Evolutionary conservation across 2,329 filamentous ascomycete genomes (phyloP).

Genomic region (Phialophora macrospora): DNA sequence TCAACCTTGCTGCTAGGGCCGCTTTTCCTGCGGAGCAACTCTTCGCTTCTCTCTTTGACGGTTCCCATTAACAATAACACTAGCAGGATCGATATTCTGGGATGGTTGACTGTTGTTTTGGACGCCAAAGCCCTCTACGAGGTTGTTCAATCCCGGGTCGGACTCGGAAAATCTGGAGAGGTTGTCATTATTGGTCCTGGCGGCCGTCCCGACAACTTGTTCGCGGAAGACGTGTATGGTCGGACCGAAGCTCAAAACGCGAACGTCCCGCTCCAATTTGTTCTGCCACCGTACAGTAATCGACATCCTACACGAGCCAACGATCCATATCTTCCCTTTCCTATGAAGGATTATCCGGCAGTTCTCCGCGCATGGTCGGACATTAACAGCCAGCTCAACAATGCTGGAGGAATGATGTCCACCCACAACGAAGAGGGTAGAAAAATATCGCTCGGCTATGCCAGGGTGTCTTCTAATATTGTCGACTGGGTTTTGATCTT

Average conservation of each 20-base stretch:
- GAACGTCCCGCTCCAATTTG: slow-evolving; percentile 59
- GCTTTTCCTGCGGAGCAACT: slow-evolving; percentile 70
- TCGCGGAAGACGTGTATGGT: slow-evolving; percentile 45
- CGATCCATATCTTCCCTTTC: slow-evolving; percentile 58
- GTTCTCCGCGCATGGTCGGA: slow-evolving; percentile 63
- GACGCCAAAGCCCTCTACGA: slow-evolving; percentile 65
- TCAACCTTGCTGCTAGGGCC: slow-evolving; percentile 75
- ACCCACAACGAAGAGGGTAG: slow-evolving; percentile 73
- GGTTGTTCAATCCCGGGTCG: slow-evolving; percentile 63
- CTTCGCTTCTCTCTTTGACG: slow-evolving; percentile 78
- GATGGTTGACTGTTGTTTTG: slow-evolving; percentile 78
- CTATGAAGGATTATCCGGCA: slow-evolving; percentile 65
- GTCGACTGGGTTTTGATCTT: slow-evolving; percentile 83
- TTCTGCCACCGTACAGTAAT: slow-evolving; percentile 60
- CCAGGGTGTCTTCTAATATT: slow-evolving; percentile 67
- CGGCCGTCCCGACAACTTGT: slow-evolving; percentile 66
- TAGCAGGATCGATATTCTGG: slow-evolving; percentile 68
- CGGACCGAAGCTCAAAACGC: slow-evolving; percentile 43
- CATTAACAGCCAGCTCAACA: slow-evolving; percentile 59
- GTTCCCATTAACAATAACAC: slow-evolving; percentile 72
- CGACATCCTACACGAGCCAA: slow-evolving; percentile 29
- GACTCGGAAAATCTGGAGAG: slow-evolving; percentile 69
- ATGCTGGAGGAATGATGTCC: slow-evolving; percentile 66
- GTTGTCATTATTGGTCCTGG: slow-evolving; percentile 72
- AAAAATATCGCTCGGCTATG: slow-evolving; percentile 76